phyloP scores from a whole-genome alignment of 169 alveolate genomes.

The Plasmodium inui region DNA sequence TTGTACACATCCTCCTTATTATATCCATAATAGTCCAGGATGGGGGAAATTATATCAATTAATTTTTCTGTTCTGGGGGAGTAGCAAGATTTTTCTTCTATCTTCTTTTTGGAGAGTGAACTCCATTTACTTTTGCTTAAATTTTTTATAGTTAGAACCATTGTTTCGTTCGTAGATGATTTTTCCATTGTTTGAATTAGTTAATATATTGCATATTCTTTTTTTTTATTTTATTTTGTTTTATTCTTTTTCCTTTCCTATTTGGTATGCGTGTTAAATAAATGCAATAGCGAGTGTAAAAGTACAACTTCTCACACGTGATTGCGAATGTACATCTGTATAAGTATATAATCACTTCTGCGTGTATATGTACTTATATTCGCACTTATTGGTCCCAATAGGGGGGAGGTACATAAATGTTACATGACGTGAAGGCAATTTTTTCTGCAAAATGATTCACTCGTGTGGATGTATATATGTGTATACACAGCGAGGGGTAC shows the following conservation, averaged over 20 bases:
- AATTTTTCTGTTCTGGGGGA: conserved; percentile 75
- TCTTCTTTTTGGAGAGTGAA: conserved; percentile 63
- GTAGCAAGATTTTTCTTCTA: conserved; percentile 64
- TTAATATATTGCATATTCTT: conserved; percentile 59
- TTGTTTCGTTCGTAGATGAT: conserved; percentile 59
- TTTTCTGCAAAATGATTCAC: conserved; percentile 22
- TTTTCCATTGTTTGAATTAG: conserved; percentile 47
- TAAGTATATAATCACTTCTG: conserved; percentile 17
- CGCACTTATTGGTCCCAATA: neutral
- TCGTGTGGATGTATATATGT: neutral
- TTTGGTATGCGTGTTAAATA: neutral
- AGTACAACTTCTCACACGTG: neutral
- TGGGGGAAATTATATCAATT: conserved; percentile 69
- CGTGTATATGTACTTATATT: neutral
- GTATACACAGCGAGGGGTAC: conserved; percentile 18
- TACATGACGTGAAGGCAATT: neutral
- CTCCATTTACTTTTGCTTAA: conserved; percentile 69
- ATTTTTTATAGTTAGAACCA: conserved; percentile 56
- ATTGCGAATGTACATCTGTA: neutral
- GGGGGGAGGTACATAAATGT: neutral
- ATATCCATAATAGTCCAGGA: conserved; percentile 73
- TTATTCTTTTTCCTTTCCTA: neutral
- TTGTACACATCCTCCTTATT: conserved; percentile 67
- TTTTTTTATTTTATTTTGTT: conserved; percentile 2
- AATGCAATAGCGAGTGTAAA: neutral